A percentile compares a stretch with the other conserved stretches of the same genome.
These are phyloP conservation scores for Pichia deserticola DNA, from an alignment of 805 yeast genomes.

Conservation along the genomic window DNA sequence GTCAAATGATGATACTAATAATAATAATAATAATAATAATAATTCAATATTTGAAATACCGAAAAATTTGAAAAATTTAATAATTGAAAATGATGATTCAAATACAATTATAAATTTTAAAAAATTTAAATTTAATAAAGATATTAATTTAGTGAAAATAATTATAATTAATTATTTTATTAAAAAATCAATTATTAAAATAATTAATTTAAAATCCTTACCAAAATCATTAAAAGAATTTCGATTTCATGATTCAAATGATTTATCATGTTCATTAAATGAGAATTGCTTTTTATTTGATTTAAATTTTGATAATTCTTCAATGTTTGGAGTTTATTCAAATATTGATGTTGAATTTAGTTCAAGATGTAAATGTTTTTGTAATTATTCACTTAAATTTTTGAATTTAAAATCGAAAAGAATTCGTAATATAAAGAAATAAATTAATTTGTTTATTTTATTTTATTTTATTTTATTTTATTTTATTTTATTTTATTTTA, in stretches of 20 bases:
- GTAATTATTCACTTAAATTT: background rate
- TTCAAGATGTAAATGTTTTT: background rate
- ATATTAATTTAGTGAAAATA: background rate
- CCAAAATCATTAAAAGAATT: background rate
- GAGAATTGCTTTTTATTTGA: background rate
- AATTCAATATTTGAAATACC: background rate
- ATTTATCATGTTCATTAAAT: background rate
- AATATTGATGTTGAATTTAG: background rate
- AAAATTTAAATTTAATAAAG: background rate
- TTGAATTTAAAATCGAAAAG: background rate
- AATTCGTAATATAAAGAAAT: background rate
- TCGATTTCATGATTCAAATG: conserved; percentile 1
- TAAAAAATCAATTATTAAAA: background rate
- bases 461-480: too few species aligned
- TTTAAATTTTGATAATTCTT: background rate
- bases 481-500: too few species aligned
- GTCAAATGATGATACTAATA: background rate
- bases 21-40: background rate
- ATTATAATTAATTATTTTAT: background rate
- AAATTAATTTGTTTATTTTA: too few species aligned
- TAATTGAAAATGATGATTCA: conserved; percentile 1
- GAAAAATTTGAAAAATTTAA: background rate
- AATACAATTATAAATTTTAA: background rate
- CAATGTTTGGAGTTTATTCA: background rate
- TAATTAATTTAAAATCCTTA: background rate